A percentile compares a stretch with the other conserved stretches of the same genome.
These are phyloP conservation scores for Cladosporium phlei DNA, from an alignment of 2,329 filamentous ascomycete genomes.

Conservation along the genomic window DNA sequence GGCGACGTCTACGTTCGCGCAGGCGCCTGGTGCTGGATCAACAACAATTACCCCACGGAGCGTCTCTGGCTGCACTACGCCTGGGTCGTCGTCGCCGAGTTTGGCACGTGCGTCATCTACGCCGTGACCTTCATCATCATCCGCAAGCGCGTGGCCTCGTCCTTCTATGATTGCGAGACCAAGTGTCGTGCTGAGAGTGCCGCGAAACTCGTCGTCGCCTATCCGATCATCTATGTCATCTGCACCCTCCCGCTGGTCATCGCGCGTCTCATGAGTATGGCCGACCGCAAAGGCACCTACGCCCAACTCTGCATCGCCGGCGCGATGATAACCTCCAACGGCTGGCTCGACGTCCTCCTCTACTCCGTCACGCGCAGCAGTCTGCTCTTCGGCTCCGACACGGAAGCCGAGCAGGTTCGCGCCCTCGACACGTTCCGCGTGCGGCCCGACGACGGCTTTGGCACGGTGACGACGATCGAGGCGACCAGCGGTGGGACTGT, in stretches of 20 bases:
- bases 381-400: constrained; percentile 49
- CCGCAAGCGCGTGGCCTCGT: constrained; percentile 33
- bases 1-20: constrained; percentile 56
- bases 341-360: constrained; percentile 53
- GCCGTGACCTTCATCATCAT: constrained; percentile 38
- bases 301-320: constrained; percentile 47
- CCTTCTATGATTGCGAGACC: constrained; percentile 33
- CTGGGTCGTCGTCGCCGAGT: constrained; percentile 55
- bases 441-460: constrained; percentile 20
- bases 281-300: constrained; percentile 37
- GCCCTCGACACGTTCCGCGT: constrained; percentile 24
- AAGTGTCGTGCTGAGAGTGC: constrained; percentile 36
- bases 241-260: constrained; percentile 62
- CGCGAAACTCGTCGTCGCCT: constrained; percentile 56
- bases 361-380: constrained; percentile 53
- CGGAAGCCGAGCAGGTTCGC: constrained; percentile 26
- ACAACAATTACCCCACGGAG: constrained; percentile 46
- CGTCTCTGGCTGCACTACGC: constrained; percentile 60
- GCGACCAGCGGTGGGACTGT: constrained; percentile 8
- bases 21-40: constrained; percentile 64
- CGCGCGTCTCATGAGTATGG: constrained; percentile 58
- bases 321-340: constrained; percentile 53
- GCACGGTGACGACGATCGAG: constrained; percentile 25
- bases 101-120: constrained; percentile 49
- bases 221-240: constrained; percentile 62